Evolutionary conservation across 2,329 filamentous ascomycete genomes (phyloP).

Genomic region (Escovopsis sp.): DNA sequence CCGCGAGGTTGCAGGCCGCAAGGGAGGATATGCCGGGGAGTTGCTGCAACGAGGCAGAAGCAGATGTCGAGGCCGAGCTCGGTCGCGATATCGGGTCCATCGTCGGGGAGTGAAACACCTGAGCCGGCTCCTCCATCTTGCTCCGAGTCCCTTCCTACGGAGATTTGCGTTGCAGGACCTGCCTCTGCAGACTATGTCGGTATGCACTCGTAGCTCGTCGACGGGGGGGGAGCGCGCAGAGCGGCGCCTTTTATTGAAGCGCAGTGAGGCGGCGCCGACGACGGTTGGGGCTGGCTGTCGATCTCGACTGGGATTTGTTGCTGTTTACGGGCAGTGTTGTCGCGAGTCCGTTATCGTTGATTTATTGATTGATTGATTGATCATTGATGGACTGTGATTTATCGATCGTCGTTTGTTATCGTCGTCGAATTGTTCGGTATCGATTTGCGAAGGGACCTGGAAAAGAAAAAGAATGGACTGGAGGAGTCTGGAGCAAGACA

Average conservation of each 20-base stretch:
- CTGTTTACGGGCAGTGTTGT: not conserved
- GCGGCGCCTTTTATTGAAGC: not conserved
- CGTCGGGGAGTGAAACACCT: constrained; percentile 23
- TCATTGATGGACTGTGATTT: too few relatives aligned
- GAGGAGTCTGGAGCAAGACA: too few relatives aligned
- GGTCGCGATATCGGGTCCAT: constrained; percentile 35
- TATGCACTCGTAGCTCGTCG: constrained; percentile 8
- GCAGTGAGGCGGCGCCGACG: too few relatives aligned
- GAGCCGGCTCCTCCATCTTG: constrained; percentile 33
- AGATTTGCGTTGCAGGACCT: too few relatives aligned
- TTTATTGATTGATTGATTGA: too few relatives aligned
- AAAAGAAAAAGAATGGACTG: too few relatives aligned
- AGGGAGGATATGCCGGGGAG: constrained; percentile 32
- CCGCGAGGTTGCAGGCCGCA: constrained; percentile 24
- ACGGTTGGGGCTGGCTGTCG: not conserved
- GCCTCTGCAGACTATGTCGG: too few relatives aligned
- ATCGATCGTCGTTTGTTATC: too few relatives aligned
- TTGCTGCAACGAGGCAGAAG: constrained; percentile 26
- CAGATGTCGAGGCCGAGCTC: constrained; percentile 32
- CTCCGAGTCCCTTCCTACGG: too few relatives aligned
- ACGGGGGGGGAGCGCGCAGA: constrained; percentile 2
- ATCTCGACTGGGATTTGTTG: not conserved
- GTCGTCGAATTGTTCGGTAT: too few relatives aligned
- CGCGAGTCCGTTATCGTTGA: too few relatives aligned
- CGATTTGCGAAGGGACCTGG: too few relatives aligned